Conservation (phyloP, 371 early-diverging fungal species). For the Batkoa obscura region DNA sequence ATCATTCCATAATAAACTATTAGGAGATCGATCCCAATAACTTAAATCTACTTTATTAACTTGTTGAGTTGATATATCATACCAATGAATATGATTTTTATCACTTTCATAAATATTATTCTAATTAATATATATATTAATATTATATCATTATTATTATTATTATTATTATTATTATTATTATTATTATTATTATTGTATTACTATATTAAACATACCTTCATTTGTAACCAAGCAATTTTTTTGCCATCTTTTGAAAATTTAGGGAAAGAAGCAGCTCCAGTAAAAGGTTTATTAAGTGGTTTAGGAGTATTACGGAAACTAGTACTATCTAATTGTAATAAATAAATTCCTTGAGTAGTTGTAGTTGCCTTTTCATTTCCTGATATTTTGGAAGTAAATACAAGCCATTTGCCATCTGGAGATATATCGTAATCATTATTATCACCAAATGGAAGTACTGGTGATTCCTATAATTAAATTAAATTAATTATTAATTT, state of each 20-base stretch:
- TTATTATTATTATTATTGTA: too few relatives aligned
- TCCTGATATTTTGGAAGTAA: conserved; percentile 37
- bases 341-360: conserved; percentile 40
- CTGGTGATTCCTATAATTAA: conserved; percentile 19
- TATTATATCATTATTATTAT: too few relatives aligned
- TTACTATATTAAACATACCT: too few relatives aligned
- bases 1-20: conserved; percentile 28
- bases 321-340: conserved; percentile 21
- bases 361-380: conserved; percentile 56
- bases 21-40: conserved; percentile 48
- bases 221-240: conserved; percentile 61
- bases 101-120: conserved; percentile 54
- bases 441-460: conserved; percentile 30
- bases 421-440: conserved; percentile 35
- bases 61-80: conserved; percentile 16
- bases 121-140: too few relatives aligned
- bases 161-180: too few relatives aligned
- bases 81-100: conserved; percentile 41
- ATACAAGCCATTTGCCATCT: conserved; percentile 44
- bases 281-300: conserved; percentile 30
- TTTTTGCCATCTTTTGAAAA: conserved; percentile 35
- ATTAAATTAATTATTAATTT: not conserved
- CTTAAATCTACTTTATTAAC: too few relatives aligned
- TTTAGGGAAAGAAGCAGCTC: conserved; percentile 38
- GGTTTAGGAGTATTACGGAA: conserved; percentile 23